A percentile compares a stretch with the other conserved stretches of the same genome.
phyloP scores from a whole-genome alignment of 345 rosid species.

The Durio zibethinus region DNA sequence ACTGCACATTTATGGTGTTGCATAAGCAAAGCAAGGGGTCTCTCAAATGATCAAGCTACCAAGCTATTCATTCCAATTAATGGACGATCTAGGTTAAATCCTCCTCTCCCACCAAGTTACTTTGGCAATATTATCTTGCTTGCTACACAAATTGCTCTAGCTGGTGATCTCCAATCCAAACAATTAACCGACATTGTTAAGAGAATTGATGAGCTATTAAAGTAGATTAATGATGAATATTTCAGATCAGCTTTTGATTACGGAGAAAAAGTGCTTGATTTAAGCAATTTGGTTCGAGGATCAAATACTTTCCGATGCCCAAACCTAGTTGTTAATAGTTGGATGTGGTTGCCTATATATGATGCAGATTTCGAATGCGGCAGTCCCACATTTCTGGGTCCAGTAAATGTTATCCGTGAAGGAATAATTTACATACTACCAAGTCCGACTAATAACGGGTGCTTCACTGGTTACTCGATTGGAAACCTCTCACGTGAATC shows the following conservation, averaged over 20 bases:
- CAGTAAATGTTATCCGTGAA: slow-evolving; percentile 36
- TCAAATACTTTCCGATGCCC: slow-evolving; percentile 42
- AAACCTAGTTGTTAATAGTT: slow-evolving; percentile 48
- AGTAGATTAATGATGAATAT: slow-evolving; percentile 31
- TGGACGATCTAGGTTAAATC: slow-evolving; percentile 43
- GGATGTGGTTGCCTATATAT: slow-evolving; percentile 43
- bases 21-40: slow-evolving; percentile 21
- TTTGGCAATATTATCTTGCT: slow-evolving; percentile 42
- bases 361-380: slow-evolving; percentile 66
- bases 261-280: slow-evolving; percentile 23
- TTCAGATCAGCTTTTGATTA: slow-evolving; percentile 43
- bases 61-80: slow-evolving; percentile 10
- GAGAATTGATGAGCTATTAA: slow-evolving; percentile 27
- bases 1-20: slow-evolving; percentile 37
- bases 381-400: slow-evolving; percentile 44
- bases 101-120: slow-evolving; percentile 39
- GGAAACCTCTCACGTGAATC: neutral
- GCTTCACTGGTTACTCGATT: neutral
- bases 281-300: neutral
- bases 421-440: slow-evolving; percentile 40
- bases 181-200: slow-evolving; percentile 23
- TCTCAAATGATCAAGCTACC: slow-evolving; percentile 20
- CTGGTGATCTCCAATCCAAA: slow-evolving; percentile 30
- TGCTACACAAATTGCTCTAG: slow-evolving; percentile 9
- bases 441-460: slow-evolving; percentile 18